phyloP scores from a whole-genome alignment of 2,329 filamentous ascomycete genomes.

The Clarireedia paspali region DNA sequence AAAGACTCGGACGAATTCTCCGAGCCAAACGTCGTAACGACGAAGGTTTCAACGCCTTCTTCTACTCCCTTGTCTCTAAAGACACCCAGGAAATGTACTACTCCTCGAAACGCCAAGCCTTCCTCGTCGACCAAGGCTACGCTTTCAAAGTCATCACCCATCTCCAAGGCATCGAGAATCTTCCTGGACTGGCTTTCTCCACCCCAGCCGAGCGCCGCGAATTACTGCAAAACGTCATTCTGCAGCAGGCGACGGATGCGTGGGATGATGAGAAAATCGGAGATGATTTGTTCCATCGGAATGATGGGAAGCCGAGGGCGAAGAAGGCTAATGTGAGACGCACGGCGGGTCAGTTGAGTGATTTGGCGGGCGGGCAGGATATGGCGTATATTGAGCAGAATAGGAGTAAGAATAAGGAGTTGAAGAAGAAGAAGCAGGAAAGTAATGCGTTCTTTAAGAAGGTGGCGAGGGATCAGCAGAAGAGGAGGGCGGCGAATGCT shows the following conservation, averaged over 20 bases:
- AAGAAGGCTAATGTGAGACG: slow-evolving; percentile 59
- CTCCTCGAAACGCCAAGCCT: slow-evolving; percentile 91
- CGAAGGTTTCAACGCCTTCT: slow-evolving; percentile 98
- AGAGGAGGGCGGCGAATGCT: slow-evolving; percentile 39
- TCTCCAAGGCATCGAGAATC: slow-evolving; percentile 80
- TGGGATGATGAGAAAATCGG: slow-evolving; percentile 15
- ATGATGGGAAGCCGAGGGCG: slow-evolving; percentile 31
- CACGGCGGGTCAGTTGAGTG: slow-evolving; percentile 77
- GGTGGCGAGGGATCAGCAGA: slow-evolving; percentile 52
- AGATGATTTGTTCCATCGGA: slow-evolving; percentile 57
- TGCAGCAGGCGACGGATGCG: slow-evolving; percentile 60
- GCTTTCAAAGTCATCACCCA: slow-evolving; percentile 99
- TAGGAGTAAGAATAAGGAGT: slow-evolving; percentile 59
- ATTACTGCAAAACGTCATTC: slow-evolving; percentile 78
- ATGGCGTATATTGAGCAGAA: slow-evolving; percentile 95
- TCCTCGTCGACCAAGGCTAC: slow-evolving; percentile 95
- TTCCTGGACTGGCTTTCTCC: slow-evolving; percentile 71
- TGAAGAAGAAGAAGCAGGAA: slow-evolving; percentile 53
- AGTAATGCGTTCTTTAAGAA: slow-evolving; percentile 60
- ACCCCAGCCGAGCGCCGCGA: slow-evolving; percentile 76
- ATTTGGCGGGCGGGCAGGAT: slow-evolving; percentile 83
- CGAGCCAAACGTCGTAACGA: slow-evolving; percentile 93
- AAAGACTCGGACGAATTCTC: slow-evolving; percentile 85
- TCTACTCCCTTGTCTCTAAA: slow-evolving; percentile 95
- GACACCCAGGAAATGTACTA: slow-evolving; percentile 98